Percentiles rank a stretch among this genome's conserved stretches.
These are phyloP conservation scores for Fonsecaea monophora DNA, from an alignment of 2,329 filamentous ascomycete species.

Conservation along the genomic window DNA sequence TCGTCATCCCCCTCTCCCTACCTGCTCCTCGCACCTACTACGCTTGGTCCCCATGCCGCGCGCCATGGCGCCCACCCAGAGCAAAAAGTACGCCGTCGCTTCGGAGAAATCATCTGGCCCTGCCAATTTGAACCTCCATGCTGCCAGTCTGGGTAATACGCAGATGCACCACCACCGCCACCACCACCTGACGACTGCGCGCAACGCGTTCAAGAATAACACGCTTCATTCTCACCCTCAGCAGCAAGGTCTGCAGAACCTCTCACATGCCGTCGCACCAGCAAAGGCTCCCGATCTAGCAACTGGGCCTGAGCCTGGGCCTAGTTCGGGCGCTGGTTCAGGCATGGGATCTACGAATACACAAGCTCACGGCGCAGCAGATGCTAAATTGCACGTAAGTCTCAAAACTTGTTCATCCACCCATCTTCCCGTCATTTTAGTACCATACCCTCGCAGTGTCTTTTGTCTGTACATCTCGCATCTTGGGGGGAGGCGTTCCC, in stretches of 20 bases:
- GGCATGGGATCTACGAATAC: not conserved
- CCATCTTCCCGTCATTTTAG: not conserved
- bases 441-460: not conserved
- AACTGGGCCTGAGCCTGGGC: constrained; percentile 19
- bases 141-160: constrained; percentile 15
- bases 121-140: constrained; percentile 20
- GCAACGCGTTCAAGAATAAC: constrained; percentile 19
- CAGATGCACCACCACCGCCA: constrained; percentile 18
- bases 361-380: constrained; percentile 7
- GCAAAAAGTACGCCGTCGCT: constrained; percentile 33
- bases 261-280: constrained; percentile 17
- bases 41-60: constrained; percentile 20
- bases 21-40: constrained; percentile 13
- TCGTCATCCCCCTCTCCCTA: constrained; percentile 27
- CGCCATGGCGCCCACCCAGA: constrained; percentile 33
- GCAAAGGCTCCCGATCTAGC: constrained; percentile 15
- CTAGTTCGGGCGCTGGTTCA: constrained; percentile 16
- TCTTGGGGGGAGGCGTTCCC: not conserved
- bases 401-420: not conserved
- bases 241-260: constrained; percentile 20
- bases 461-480: not conserved
- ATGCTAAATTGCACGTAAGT: constrained; percentile 33
- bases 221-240: constrained; percentile 14
- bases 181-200: constrained; percentile 13
- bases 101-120: constrained; percentile 32